Evolutionary conservation across 352 stramenopile species (phyloP), one percentile per base, ranked within the genome.

Genomic region (Phytophthora pisi): DNA sequence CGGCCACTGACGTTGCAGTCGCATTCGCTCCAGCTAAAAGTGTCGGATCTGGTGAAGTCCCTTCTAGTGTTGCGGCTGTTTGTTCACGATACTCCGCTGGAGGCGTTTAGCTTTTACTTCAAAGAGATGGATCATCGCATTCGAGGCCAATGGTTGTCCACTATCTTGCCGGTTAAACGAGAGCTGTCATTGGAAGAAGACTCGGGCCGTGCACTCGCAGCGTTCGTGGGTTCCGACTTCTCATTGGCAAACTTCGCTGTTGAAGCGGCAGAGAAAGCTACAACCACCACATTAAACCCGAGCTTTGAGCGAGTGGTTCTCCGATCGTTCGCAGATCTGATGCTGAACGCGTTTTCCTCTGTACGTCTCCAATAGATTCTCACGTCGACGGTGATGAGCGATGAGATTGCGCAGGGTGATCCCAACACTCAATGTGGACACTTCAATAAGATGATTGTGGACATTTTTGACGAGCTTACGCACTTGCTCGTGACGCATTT

Each of bases 101-200:
- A 56, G 10, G 47, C 23, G n/a, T 65, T 57, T 18, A 45, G 47
- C 4, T 65, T 65, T 26, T 65, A 46, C 57, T 58, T 65, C 26
- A 20, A 9, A 3, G 11, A 51, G 23, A 46, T 57, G 47, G 36
- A 52, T 8, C 36, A 28, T 26, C 34, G 36, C 4, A 65, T 65
- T n/a, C 57, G 51, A 36, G 20, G 16, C 1, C 16, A 46, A 23
- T 58, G 47, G 57, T 10, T 65, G 13, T 9, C n/a, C 30, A 28
- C 42, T 10, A 34, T 65, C 7, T 45, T 28, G 13, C 47, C 49
- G 4, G 11, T 9, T 1, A 18, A 5, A 16, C 11, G 4, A 13
- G 13, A 1, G 2, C 31, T 20, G 20, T 20, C 20, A 20, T 20
- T 20, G 0, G 20, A 20, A 20, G 20, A 20, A 38, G 11, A 13